Percentiles rank a stretch among this genome's conserved stretches.
These are phyloP conservation scores for Pistacia integerrima DNA, from an alignment of 345 rosid species.

Conservation along the genomic window DNA sequence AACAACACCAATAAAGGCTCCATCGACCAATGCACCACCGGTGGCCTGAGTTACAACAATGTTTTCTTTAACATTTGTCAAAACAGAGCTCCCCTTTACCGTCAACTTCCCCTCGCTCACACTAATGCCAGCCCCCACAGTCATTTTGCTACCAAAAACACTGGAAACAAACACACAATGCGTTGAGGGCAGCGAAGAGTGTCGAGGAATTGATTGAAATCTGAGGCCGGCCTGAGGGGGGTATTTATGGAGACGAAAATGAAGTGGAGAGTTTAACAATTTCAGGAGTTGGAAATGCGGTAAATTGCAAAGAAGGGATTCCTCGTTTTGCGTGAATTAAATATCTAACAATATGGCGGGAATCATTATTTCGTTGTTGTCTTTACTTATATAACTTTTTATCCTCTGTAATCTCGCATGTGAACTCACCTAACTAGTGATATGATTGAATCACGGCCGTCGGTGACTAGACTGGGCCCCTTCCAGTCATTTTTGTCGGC, in stretches of 20 bases:
- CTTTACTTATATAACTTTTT: not conserved
- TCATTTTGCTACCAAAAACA: conserved; percentile 33
- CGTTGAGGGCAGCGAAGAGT: no score
- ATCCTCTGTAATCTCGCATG: not conserved
- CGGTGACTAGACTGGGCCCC: not conserved
- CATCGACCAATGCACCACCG: conserved; percentile 39
- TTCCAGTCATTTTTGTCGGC: not conserved
- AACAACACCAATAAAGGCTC: conserved; percentile 61
- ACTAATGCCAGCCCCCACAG: conserved; percentile 56
- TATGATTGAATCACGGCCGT: not conserved
- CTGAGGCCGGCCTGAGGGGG: not conserved
- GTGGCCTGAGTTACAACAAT: conserved; percentile 43
- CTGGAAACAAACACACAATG: no score
- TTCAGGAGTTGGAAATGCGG: not conserved
- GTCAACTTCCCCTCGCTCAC: conserved; percentile 50
- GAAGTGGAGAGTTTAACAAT: not conserved
- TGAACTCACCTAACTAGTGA: not conserved
- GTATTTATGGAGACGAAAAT: conserved; percentile 15
- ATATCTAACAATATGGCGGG: conserved; percentile 26
- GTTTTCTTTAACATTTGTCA: conserved; percentile 46
- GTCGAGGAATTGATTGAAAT: no score
- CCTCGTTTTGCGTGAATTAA: conserved; percentile 12
- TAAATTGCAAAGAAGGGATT: conserved; percentile 29
- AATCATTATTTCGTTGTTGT: not conserved
- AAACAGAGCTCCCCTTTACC: conserved; percentile 46